Evolutionary conservation across 768 basidiomycete genomes (phyloP).

Genomic region (Auriculariales sp.): DNA sequence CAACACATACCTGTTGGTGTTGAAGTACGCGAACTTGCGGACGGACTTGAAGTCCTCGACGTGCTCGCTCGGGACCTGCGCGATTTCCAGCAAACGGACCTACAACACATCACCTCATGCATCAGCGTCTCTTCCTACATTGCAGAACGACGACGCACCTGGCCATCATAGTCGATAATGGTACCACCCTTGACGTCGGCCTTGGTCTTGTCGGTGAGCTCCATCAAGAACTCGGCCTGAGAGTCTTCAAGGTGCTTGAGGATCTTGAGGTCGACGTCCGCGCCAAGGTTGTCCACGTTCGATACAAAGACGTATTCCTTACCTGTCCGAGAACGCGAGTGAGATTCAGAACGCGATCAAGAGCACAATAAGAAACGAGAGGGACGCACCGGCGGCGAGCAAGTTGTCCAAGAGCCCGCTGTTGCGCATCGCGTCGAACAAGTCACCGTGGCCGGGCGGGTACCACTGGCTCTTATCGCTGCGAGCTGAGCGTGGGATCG

Average conservation of each 20-base stretch:
- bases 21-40: slow-evolving; percentile 5
- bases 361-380: too few species aligned
- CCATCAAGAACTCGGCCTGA: slow-evolving; percentile 80
- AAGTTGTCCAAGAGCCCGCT: slow-evolving; percentile 86
- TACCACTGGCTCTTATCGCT: slow-evolving; percentile 92
- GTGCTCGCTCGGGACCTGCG: slow-evolving; percentile 87
- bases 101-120: too few species aligned
- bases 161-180: slow-evolving; percentile 82
- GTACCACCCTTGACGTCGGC: slow-evolving; percentile 84
- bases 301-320: slow-evolving; percentile 97
- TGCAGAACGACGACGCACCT: too few species aligned
- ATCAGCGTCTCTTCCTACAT: too few species aligned
- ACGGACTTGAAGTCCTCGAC: slow-evolving; percentile 87
- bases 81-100: slow-evolving; percentile 86
- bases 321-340: too few species aligned
- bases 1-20: slow-evolving; percentile 1
- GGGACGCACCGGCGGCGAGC: slow-evolving; percentile 59
- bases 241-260: slow-evolving; percentile 75
- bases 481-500: slow-evolving; percentile 59
- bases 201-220: slow-evolving; percentile 95
- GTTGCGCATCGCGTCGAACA: slow-evolving; percentile 85
- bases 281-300: slow-evolving; percentile 94
- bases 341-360: too few species aligned
- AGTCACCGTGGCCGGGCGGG: slow-evolving; percentile 92
- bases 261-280: slow-evolving; percentile 75